These are phyloP conservation scores for Brasilioporus rufonigricans DNA, from an alignment of 768 basidiomycete species.

Conservation along the genomic window DNA sequence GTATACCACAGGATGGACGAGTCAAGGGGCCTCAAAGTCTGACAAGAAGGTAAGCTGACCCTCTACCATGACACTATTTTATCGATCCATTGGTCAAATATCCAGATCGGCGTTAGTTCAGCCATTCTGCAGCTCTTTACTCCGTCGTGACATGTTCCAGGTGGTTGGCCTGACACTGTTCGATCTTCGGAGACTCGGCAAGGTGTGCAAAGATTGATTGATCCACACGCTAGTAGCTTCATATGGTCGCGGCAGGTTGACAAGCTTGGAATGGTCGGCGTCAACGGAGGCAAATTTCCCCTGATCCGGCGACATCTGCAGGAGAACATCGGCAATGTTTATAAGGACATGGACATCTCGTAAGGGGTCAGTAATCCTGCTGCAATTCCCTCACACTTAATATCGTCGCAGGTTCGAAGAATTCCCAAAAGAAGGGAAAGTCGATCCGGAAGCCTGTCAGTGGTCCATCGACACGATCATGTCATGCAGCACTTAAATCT, in stretches of 20 bases:
- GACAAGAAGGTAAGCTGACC: constrained; percentile 76
- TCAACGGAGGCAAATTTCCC: constrained; percentile 85
- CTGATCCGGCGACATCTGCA: constrained; percentile 77
- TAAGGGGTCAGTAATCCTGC: constrained; percentile 36
- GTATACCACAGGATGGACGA: constrained; percentile 95
- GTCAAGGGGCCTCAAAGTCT: constrained; percentile 87
- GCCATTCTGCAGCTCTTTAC: constrained; percentile 2
- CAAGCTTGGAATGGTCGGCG: constrained; percentile 83
- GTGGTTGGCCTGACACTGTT: constrained; percentile 90
- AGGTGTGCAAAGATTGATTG: constrained; percentile 41
- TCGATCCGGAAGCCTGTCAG: constrained; percentile 83
- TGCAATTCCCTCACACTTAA: neutral
- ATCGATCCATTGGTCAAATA: constrained; percentile 1
- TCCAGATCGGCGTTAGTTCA: constrained; percentile 63
- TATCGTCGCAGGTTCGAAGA: constrained; percentile 59
- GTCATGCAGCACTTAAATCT: neutral
- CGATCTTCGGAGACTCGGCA: constrained; percentile 81
- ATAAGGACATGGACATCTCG: constrained; percentile 86
- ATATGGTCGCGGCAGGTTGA: constrained; percentile 47
- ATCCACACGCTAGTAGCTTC: constrained; percentile 4
- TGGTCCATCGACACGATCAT: constrained; percentile 9
- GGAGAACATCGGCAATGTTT: constrained; percentile 78
- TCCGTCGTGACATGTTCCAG: constrained; percentile 37
- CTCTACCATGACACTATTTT: neutral
- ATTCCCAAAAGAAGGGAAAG: constrained; percentile 67